phyloP scores from a whole-genome alignment of 2,329 filamentous ascomycete species.

The Neofusicoccum parvum region DNA sequence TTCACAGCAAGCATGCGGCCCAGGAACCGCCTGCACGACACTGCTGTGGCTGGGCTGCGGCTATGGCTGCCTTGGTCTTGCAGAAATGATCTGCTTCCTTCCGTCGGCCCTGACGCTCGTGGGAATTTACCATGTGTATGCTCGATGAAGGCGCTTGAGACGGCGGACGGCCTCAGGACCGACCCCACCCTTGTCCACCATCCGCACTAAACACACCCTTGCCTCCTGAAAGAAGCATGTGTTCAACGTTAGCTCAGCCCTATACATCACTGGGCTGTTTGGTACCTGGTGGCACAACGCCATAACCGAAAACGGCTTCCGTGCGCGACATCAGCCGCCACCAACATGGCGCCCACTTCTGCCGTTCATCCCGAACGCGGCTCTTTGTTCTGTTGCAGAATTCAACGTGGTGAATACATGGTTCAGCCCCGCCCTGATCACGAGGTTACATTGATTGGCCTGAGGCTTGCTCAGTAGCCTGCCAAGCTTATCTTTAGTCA shows the following conservation, averaged over 20 bases:
- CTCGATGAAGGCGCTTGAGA: too few relatives aligned
- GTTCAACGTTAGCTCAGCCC: not conserved
- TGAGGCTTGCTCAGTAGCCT: not conserved
- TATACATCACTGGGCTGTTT: not conserved
- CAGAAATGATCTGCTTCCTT: too few relatives aligned
- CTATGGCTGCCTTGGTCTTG: too few relatives aligned
- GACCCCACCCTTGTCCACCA: not conserved
- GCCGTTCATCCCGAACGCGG: not conserved
- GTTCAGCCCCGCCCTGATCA: not conserved
- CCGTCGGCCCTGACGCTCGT: not conserved
- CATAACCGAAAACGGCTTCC: not conserved
- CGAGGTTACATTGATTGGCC: not conserved
- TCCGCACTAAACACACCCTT: not conserved
- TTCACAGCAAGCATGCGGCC: not conserved
- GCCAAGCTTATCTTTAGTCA: not conserved
- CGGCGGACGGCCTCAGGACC: not conserved
- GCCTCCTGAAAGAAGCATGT: not conserved
- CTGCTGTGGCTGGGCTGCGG: too few relatives aligned
- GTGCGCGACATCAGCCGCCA: slow-evolving; percentile 2
- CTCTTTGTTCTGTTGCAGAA: not conserved
- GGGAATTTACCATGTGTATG: not conserved
- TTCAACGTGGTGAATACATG: not conserved
- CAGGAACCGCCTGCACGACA: too few relatives aligned
- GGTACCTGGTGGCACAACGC: not conserved
- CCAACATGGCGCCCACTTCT: not conserved